A percentile compares a stretch with the other conserved stretches of the same genome.
These are phyloP conservation scores for Chaetomidium leptoderma DNA, from an alignment of 495 filamentous ascomycete species.

Conservation along the genomic window DNA sequence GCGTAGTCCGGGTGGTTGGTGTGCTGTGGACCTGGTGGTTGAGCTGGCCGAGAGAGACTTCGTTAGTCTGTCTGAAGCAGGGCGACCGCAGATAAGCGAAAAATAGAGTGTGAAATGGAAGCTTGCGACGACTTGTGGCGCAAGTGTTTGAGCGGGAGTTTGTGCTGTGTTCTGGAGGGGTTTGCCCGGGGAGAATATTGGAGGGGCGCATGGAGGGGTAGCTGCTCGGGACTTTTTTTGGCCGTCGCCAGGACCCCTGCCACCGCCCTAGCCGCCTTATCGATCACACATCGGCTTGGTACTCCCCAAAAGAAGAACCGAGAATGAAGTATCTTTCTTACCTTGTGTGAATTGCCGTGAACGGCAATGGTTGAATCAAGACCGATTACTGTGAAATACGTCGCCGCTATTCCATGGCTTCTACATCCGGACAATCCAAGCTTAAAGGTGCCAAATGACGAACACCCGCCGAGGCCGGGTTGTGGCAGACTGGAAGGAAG, in stretches of 20 bases:
- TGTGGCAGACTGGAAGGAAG: neutral
- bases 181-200: neutral
- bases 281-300: neutral
- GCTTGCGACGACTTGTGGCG: neutral
- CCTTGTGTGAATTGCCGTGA: too few relatives aligned
- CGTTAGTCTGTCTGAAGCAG: neutral
- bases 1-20: neutral
- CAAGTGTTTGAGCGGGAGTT: slow-evolving; percentile 10
- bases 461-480: too few relatives aligned
- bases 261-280: neutral
- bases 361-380: too few relatives aligned
- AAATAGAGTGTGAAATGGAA: too few relatives aligned
- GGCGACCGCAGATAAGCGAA: too few relatives aligned
- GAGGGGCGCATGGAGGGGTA: slow-evolving; percentile 12
- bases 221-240: neutral
- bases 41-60: too few relatives aligned
- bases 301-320: neutral
- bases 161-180: slow-evolving; percentile 5
- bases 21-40: neutral
- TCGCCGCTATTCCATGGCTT: too few relatives aligned
- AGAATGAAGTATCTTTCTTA: too few relatives aligned
- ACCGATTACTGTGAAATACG: too few relatives aligned
- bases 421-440: too few relatives aligned
- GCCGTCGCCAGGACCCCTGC: neutral
- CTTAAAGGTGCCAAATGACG: too few relatives aligned